A percentile compares a stretch with the other conserved stretches of the same genome.
Evolutionary conservation across 345 rosid genomes (phyloP).

Genomic region (Orychophragmus violaceus): DNA sequence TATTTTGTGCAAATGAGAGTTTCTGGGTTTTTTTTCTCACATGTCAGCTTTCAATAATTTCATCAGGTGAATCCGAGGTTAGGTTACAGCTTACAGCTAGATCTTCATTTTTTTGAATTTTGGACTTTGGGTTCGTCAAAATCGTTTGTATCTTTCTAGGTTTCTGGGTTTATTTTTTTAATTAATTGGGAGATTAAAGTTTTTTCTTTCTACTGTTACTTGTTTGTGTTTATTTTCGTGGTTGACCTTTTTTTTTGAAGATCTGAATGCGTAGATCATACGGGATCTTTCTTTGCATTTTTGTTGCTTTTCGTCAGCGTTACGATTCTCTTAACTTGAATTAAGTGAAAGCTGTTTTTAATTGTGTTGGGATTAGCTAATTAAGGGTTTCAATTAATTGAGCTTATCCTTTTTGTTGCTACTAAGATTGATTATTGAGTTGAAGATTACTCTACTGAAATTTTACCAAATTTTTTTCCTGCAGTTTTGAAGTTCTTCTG

Average conservation of each 20-base stretch:
- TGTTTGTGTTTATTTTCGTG: neutral
- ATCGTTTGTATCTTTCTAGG: too few relatives aligned
- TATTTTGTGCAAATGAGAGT: constrained; percentile 19
- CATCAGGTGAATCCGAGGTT: neutral
- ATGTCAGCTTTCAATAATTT: too few relatives aligned
- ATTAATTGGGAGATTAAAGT: neutral
- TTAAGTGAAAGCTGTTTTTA: too few relatives aligned
- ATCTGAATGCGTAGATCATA: constrained; percentile 32
- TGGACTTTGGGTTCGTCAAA: neutral
- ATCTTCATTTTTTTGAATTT: constrained; percentile 11
- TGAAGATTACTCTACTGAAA: neutral
- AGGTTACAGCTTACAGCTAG: too few relatives aligned
- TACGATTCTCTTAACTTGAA: constrained; percentile 20
- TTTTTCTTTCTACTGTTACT: constrained; percentile 13
- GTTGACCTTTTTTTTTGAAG: constrained; percentile 31
- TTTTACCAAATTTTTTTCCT: neutral
- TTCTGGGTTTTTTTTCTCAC: too few relatives aligned
- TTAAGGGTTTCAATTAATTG: neutral
- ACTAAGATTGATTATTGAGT: constrained; percentile 1
- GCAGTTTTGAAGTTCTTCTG: constrained; percentile 17
- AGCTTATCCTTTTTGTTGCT: neutral
- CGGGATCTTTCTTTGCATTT: constrained; percentile 30
- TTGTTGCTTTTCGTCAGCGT: constrained; percentile 30
- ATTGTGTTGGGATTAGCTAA: neutral
- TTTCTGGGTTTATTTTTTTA: neutral